Base-by-base conservation (phyloP, 352 stramenopile genomes). In the Globisporangium nodosum region DNA sequence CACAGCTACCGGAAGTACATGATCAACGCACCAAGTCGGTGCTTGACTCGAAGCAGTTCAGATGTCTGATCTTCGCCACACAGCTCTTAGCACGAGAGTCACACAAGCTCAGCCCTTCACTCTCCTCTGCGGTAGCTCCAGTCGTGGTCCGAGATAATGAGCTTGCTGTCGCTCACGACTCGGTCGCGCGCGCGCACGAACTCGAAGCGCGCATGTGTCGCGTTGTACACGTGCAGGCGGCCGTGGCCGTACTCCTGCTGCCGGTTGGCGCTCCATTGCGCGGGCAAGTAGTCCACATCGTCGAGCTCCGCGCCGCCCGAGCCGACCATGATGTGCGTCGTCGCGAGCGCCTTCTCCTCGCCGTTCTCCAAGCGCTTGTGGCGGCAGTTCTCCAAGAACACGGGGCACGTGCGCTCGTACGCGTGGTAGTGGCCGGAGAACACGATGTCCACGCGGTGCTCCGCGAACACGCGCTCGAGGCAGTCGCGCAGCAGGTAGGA, bases 241-340 rank as follows among this genome's bases (percentile, higher is more conserved):
- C 64, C 69, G 53, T 81, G 71, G 16, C 69, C 72, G 47, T 74
- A 78, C 45, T 71, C 65, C 39, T 70, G 61, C 50, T 70, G 64
- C 3, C 51, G 40, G n/a, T 64, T 64, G 5, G 21, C 49, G 35
- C 66, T 74, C 69, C 70, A 81, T 12, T 21, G 24, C 4, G 30
- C 37, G 4, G 11, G 24, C 33, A 62, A 27, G 49, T 74, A 78
- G 20, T 64, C 51, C 3, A 67, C 60, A 18, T 75, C 62, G 56
- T 81, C 73, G 5, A 81, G 49, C 52, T 69, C 69, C 3, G 66
- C 69, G n/a, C 70, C 73, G 9, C 61, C 73, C 12, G 73, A 77
- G 40, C 73, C 73, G 42, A 81, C 62, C 70, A 79, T 81, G 50
- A 81, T 64, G 51, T 79, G 70, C 11, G 63, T 58, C 1, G 73